phyloP scores from a whole-genome alignment of 2,329 filamentous ascomycete species.

The Beauveria australis region DNA sequence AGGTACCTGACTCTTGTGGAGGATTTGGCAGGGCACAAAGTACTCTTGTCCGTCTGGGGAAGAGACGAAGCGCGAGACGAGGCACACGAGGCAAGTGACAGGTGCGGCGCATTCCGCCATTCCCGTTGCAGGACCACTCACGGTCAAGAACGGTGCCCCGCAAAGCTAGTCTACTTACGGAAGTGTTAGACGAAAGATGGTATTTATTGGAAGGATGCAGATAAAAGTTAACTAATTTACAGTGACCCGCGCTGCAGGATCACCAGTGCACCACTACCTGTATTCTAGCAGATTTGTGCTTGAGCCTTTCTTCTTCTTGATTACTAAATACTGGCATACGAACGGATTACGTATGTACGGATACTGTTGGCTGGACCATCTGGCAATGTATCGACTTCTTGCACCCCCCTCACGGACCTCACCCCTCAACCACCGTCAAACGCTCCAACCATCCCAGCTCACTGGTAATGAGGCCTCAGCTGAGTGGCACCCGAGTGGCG shows the following conservation, averaged over 20 bases:
- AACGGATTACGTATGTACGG: too few species aligned
- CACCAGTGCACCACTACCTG: not conserved
- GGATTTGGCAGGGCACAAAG: not conserved
- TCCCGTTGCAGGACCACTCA: not conserved
- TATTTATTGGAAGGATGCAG: not conserved
- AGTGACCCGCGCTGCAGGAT: not conserved
- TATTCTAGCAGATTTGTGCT: not conserved
- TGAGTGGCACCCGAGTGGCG: constrained; percentile 4
- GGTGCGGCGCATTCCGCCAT: constrained; percentile 10
- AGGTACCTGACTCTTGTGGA: not conserved
- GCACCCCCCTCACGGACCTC: too few species aligned
- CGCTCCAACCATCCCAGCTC: not conserved
- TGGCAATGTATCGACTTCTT: too few species aligned
- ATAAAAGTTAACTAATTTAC: too few species aligned
- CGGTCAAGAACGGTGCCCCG: not conserved
- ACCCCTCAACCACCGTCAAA: too few species aligned
- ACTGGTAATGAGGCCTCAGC: constrained; percentile 5
- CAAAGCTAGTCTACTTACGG: not conserved
- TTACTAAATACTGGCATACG: too few species aligned
- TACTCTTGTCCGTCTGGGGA: not conserved
- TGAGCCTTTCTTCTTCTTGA: too few species aligned
- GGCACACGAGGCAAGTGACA: constrained; percentile 2
- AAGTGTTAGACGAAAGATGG: constrained; percentile 7
- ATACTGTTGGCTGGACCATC: too few species aligned
- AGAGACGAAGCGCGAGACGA: not conserved